Percentiles rank a stretch among this genome's conserved stretches.
phyloP scores from a whole-genome alignment of 257 asterid species.

The Haberlea rhodopensis region DNA sequence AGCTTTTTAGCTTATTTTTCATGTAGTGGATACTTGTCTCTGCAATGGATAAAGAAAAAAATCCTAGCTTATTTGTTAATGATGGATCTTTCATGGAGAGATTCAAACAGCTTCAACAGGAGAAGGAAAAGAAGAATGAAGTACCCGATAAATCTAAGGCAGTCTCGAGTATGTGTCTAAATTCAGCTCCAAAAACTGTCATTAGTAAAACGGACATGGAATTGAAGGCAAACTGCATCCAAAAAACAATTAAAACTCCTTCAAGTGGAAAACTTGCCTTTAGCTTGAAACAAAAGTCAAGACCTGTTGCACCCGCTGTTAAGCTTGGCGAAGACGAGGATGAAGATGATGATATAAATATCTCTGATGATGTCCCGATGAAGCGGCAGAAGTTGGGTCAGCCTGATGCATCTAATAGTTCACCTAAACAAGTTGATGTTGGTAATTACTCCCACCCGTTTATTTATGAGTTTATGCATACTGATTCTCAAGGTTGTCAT shows the following conservation, averaged over 20 bases:
- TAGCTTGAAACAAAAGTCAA: constrained; percentile 88
- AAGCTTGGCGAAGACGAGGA: constrained; percentile 59
- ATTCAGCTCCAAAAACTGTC: constrained; percentile 67
- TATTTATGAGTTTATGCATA: no score
- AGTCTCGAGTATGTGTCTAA: constrained; percentile 40
- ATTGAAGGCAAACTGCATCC: constrained; percentile 43
- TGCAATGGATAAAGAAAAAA: constrained; percentile 67
- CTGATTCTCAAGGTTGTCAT: no score
- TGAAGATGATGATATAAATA: constrained; percentile 8
- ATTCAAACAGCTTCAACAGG: constrained; percentile 84
- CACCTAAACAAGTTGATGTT: constrained; percentile 69
- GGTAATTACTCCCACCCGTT: constrained; percentile 94
- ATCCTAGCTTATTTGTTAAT: constrained; percentile 69
- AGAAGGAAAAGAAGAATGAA: constrained; percentile 52
- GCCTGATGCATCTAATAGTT: constrained; percentile 32
- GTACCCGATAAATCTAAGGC: constrained; percentile 39
- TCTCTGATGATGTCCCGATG: constrained; percentile 28
- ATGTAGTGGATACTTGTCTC: constrained; percentile 51
- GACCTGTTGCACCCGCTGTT: constrained; percentile 63
- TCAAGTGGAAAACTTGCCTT: constrained; percentile 81
- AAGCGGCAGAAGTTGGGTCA: constrained; percentile 67
- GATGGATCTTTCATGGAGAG: constrained; percentile 98
- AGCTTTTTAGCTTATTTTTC: constrained; percentile 67
- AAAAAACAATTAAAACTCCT: constrained; percentile 40
- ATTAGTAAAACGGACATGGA: constrained; percentile 46